phyloP scores from a whole-genome alignment of 2,329 filamentous ascomycete genomes.

The Sporothrix brunneoviolacea region DNA sequence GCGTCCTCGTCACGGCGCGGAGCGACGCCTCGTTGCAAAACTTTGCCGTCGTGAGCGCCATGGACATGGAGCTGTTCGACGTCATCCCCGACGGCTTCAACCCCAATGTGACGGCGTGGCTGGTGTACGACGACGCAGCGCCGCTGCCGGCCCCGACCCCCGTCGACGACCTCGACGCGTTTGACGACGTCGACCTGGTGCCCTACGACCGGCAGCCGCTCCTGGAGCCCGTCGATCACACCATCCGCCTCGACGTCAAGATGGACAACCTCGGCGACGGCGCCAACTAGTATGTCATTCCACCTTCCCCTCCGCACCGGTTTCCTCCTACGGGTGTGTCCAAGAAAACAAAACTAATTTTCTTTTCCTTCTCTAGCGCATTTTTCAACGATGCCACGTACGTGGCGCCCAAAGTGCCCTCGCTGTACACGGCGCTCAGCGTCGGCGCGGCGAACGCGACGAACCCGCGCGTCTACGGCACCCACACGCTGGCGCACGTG shows the following conservation, averaged over 20 bases:
- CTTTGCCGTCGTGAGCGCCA: constrained; percentile 61
- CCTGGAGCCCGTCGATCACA: constrained; percentile 54
- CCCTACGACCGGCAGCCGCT: constrained; percentile 59
- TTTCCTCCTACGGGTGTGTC: too few species aligned
- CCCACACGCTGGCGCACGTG: constrained; percentile 58
- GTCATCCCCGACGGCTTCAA: constrained; percentile 59
- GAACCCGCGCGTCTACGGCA: constrained; percentile 58
- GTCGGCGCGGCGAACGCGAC: constrained; percentile 50
- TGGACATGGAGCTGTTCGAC: constrained; percentile 69
- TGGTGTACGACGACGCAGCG: constrained; percentile 48
- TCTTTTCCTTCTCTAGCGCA: too few species aligned
- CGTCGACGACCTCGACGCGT: constrained; percentile 53
- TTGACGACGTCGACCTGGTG: constrained; percentile 67
- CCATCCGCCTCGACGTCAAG: constrained; percentile 54
- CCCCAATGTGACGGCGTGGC: constrained; percentile 58
- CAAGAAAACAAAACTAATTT: too few species aligned
- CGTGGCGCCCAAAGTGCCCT: constrained; percentile 65
- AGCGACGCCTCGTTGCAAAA: constrained; percentile 56
- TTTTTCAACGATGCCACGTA: constrained; percentile 78
- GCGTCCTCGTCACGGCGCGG: constrained; percentile 58
- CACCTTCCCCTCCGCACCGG: constrained; percentile 25
- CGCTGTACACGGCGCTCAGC: constrained; percentile 68
- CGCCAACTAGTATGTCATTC: constrained; percentile 53
- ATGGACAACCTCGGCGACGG: constrained; percentile 65
- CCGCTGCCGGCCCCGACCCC: constrained; percentile 43